A percentile compares a stretch with the other conserved stretches of the same genome.
phyloP scores from a whole-genome alignment of 2,329 filamentous ascomycete genomes.

The Stagonosporopsis vannaccii region DNA sequence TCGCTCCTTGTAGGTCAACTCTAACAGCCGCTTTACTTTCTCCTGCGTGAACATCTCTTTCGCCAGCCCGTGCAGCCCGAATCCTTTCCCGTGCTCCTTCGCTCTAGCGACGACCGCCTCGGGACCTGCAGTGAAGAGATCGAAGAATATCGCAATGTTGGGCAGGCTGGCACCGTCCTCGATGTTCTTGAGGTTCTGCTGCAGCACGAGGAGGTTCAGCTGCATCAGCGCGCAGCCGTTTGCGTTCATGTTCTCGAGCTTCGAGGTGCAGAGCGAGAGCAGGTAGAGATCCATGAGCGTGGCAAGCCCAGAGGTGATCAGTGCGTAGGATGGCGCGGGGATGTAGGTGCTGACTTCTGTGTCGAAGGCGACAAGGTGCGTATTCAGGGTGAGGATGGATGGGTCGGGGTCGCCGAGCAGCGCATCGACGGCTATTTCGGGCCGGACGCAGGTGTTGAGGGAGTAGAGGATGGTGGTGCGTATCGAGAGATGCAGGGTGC shows the following conservation, averaged over 20 bases:
- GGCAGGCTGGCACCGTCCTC: slow-evolving; percentile 72
- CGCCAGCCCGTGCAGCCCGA: slow-evolving; percentile 35
- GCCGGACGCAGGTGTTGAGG: slow-evolving; percentile 63
- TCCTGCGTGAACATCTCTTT: slow-evolving; percentile 46
- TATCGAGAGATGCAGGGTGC: slow-evolving; percentile 88
- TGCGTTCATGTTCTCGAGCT: slow-evolving; percentile 81
- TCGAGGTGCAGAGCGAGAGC: slow-evolving; percentile 67
- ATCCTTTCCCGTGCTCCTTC: slow-evolving; percentile 52
- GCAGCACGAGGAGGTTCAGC: slow-evolving; percentile 91
- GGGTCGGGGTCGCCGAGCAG: slow-evolving; percentile 80
- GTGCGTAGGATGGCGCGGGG: slow-evolving; percentile 70
- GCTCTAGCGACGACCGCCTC: slow-evolving; percentile 71
- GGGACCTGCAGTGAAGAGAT: slow-evolving; percentile 70
- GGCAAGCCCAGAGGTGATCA: slow-evolving; percentile 79
- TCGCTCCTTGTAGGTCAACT: slow-evolving; percentile 55
- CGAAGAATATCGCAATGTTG: slow-evolving; percentile 71
- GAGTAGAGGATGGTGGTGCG: slow-evolving; percentile 86
- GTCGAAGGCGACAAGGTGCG: slow-evolving; percentile 85
- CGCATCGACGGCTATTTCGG: slow-evolving; percentile 66
- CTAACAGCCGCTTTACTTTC: slow-evolving; percentile 52
- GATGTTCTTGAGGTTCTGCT: slow-evolving; percentile 96
- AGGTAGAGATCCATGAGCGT: slow-evolving; percentile 81
- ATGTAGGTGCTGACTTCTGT: slow-evolving; percentile 79
- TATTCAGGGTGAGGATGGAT: slow-evolving; percentile 81
- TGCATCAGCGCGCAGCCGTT: slow-evolving; percentile 87